These are phyloP conservation scores for Eucalyptus paniculata DNA, from an alignment of 345 rosid genomes.

Conservation along the genomic window DNA sequence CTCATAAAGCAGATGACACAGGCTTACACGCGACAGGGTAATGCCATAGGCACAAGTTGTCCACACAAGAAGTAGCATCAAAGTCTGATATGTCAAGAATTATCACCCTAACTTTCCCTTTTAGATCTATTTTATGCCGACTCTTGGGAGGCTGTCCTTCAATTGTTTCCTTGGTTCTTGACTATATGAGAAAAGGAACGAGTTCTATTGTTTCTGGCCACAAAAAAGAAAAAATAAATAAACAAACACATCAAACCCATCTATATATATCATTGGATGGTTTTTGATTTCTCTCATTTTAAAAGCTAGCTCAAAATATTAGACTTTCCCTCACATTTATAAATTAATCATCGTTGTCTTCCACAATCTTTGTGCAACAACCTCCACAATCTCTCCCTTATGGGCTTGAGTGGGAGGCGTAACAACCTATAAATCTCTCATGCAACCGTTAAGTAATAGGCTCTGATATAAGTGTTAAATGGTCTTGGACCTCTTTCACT, in stretches of 20 bases:
- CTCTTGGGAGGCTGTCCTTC: not conserved
- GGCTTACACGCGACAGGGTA: not conserved
- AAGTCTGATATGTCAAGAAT: not conserved
- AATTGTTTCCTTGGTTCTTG: not conserved
- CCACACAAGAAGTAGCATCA: not conserved
- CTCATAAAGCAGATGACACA: not conserved
- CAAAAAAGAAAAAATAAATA: too few species aligned
- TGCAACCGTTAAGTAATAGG: too few species aligned
- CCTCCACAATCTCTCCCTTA: too few species aligned
- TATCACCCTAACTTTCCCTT: not conserved
- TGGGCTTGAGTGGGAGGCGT: fast-evolving
- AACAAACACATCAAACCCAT: not conserved
- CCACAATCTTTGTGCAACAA: too few species aligned
- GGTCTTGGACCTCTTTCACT: too few species aligned
- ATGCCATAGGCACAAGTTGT: not conserved
- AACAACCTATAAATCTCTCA: too few species aligned
- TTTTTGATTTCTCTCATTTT: too few species aligned
- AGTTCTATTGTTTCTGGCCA: not conserved
- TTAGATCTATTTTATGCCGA: not conserved
- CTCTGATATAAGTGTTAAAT: too few species aligned
- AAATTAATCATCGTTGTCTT: fast-evolving
- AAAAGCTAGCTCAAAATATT: too few species aligned
- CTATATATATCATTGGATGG: not conserved
- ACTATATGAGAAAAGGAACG: not conserved
- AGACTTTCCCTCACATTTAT: too few species aligned